phyloP scores from a whole-genome alignment of 2,329 filamentous ascomycete genomes.

The Hymenoscyphus repandus region DNA sequence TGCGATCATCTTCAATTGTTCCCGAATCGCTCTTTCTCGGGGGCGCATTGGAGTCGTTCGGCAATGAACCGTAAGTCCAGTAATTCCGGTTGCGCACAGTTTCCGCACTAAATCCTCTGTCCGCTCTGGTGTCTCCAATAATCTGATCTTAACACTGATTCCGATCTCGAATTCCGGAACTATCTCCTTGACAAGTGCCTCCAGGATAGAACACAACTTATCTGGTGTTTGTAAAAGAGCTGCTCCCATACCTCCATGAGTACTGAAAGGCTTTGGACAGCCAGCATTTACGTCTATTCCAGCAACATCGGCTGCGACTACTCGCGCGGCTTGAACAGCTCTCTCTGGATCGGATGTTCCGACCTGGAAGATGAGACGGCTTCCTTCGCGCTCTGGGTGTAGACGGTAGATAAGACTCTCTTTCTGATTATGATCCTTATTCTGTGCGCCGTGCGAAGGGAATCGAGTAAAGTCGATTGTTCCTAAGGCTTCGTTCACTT shows the following conservation, averaged over 20 bases:
- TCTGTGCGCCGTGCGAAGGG: slow-evolving; percentile 63
- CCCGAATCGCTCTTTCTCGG: slow-evolving; percentile 78
- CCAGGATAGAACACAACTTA: slow-evolving; percentile 74
- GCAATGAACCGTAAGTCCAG: slow-evolving; percentile 88
- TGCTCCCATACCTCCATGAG: slow-evolving; percentile 90
- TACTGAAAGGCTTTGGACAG: slow-evolving; percentile 97
- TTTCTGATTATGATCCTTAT: slow-evolving; percentile 46
- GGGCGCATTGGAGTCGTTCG: slow-evolving; percentile 95
- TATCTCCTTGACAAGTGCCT: slow-evolving; percentile 74
- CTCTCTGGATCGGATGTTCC: slow-evolving; percentile 78
- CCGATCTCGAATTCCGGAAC: slow-evolving; percentile 76
- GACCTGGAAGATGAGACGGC: slow-evolving; percentile 81
- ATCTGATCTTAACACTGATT: slow-evolving; percentile 93
- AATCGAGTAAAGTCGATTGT: slow-evolving; percentile 81
- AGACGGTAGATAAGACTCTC: slow-evolving; percentile 78
- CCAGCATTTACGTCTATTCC: slow-evolving; percentile 97
- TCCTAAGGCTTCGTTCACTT: slow-evolving; percentile 67
- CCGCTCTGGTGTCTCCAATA: slow-evolving; percentile 70
- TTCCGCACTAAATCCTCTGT: slow-evolving; percentile 73
- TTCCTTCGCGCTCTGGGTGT: slow-evolving; percentile 70
- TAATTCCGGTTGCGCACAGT: slow-evolving; percentile 84
- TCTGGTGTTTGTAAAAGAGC: slow-evolving; percentile 84
- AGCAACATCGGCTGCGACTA: slow-evolving; percentile 81
- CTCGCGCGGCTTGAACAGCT: slow-evolving; percentile 76
- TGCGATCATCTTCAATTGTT: slow-evolving; percentile 79